phyloP scores from a whole-genome alignment of 371 early-diverging fungal genomes.

The Syncephalastrum sp. region DNA sequence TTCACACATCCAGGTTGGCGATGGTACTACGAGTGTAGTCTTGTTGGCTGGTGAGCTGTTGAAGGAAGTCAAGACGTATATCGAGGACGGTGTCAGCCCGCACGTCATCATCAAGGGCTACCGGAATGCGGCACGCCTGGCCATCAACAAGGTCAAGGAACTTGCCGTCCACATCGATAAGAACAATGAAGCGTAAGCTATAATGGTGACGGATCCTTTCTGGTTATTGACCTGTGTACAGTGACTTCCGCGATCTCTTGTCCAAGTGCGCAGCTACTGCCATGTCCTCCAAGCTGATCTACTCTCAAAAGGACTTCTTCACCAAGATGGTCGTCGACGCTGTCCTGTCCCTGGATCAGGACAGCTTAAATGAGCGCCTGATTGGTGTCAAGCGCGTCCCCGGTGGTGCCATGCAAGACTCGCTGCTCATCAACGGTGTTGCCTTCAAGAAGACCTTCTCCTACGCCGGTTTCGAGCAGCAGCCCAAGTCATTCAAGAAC shows the following conservation, averaged over 20 bases:
- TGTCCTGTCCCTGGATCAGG: slow-evolving; percentile 90
- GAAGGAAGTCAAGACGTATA: slow-evolving; percentile 88
- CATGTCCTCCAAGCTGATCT: slow-evolving; percentile 99
- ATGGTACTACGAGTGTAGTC: slow-evolving; percentile 99
- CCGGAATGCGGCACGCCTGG: slow-evolving; percentile 82
- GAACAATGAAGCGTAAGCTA: slow-evolving; percentile 68
- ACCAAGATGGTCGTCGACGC: slow-evolving; percentile 99
- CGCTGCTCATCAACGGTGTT: slow-evolving; percentile 96
- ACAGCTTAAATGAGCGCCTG: slow-evolving; percentile 89
- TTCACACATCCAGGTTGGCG: slow-evolving; percentile 74
- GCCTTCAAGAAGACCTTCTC: slow-evolving; percentile 99
- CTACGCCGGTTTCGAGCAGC: slow-evolving; percentile 99
- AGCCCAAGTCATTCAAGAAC: slow-evolving; percentile 96
- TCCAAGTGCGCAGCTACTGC: slow-evolving; percentile 97
- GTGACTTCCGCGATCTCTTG: slow-evolving; percentile 89
- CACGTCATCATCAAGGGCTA: slow-evolving; percentile 95
- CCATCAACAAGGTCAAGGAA: slow-evolving; percentile 86
- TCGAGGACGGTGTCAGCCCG: slow-evolving; percentile 96
- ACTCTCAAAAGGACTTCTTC: slow-evolving; percentile 97
- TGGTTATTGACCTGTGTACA: slow-evolving; percentile 7
- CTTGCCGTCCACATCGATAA: slow-evolving; percentile 78
- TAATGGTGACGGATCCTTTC: neutral
- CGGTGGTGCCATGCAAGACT: slow-evolving; percentile 99
- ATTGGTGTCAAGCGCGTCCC: slow-evolving; percentile 98
- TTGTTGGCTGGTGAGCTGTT: slow-evolving; percentile 97